Percentiles rank a stretch among this genome's conserved stretches.
Evolutionary conservation across 495 filamentous ascomycete genomes (phyloP).

Genomic region (Neurospora sp.): DNA sequence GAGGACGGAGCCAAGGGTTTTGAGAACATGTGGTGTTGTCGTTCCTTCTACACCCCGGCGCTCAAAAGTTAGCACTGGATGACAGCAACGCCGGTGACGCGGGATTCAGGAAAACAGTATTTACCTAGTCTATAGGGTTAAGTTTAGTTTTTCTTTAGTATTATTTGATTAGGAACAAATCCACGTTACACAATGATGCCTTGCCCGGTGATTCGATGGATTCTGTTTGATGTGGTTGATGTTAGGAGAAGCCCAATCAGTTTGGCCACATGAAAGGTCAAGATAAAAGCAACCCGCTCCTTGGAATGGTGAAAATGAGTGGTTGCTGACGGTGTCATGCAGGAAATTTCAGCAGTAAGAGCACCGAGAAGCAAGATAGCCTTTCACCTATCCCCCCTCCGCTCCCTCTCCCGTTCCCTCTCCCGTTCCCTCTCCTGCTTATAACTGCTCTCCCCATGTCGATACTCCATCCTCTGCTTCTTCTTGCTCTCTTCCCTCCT

Average conservation of each 20-base stretch:
- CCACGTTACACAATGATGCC: background rate
- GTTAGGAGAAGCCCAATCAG: background rate
- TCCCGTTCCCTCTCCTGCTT: conserved; percentile 39
- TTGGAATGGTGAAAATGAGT: background rate
- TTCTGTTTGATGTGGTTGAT: background rate
- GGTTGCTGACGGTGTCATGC: background rate
- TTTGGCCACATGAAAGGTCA: background rate
- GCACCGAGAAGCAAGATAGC: background rate
- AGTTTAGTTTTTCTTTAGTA: background rate
- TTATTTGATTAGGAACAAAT: background rate
- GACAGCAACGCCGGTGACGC: background rate
- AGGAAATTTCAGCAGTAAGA: background rate
- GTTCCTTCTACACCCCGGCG: background rate
- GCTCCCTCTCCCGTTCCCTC: conserved; percentile 27
- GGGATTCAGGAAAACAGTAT: background rate
- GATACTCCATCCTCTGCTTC: conserved; percentile 28
- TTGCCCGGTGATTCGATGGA: background rate
- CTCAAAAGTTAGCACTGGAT: background rate
- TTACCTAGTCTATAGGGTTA: background rate
- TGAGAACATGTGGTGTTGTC: background rate
- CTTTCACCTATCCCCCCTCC: conserved; percentile 24
- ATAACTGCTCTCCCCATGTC: conserved; percentile 29
- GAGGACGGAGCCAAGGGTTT: background rate
- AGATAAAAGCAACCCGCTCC: background rate
- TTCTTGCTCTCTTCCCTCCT: conserved; percentile 31